These are phyloP conservation scores for Aspergillus kassunensis DNA, from an alignment of 495 filamentous ascomycete species.

Conservation along the genomic window DNA sequence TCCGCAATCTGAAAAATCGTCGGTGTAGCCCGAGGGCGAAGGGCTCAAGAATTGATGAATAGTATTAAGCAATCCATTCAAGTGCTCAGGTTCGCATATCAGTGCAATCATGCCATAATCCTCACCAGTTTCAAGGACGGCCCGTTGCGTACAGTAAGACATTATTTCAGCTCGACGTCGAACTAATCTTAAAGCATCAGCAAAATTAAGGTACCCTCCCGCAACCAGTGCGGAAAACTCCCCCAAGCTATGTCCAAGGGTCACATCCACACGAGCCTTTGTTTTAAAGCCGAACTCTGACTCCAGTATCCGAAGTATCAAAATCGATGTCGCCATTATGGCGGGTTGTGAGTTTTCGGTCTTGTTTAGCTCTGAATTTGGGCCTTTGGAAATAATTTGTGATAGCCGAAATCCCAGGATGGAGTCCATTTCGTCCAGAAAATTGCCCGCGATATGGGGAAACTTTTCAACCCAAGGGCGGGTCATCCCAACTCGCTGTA, in stretches of 20 bases:
- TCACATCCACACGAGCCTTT: slow-evolving; percentile 66
- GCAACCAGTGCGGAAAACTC: slow-evolving; percentile 91
- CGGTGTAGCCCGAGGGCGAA: slow-evolving; percentile 54
- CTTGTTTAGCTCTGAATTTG: slow-evolving; percentile 66
- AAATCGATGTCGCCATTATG: slow-evolving; percentile 88
- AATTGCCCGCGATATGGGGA: slow-evolving; percentile 62
- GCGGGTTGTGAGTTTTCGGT: slow-evolving; percentile 92
- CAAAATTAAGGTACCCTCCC: slow-evolving; percentile 69
- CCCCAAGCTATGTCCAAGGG: slow-evolving; percentile 89
- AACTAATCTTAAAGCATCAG: slow-evolving; percentile 74
- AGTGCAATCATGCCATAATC: slow-evolving; percentile 90
- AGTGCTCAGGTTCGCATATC: slow-evolving; percentile 74
- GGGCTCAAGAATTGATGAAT: slow-evolving; percentile 80
- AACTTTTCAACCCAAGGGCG: slow-evolving; percentile 79
- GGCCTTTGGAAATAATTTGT: slow-evolving; percentile 74
- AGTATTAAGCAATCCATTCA: slow-evolving; percentile 61
- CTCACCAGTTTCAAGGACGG: slow-evolving; percentile 60
- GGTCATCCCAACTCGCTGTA: slow-evolving; percentile 91
- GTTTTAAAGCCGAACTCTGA: slow-evolving; percentile 74
- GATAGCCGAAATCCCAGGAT: slow-evolving; percentile 65
- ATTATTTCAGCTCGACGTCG: slow-evolving; percentile 78
- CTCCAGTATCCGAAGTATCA: slow-evolving; percentile 88
- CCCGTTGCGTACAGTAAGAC: slow-evolving; percentile 66
- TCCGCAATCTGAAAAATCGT: slow-evolving; percentile 57
- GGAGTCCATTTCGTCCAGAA: slow-evolving; percentile 81